phyloP scores from a whole-genome alignment of 306 rosid genomes.

The Cicer chorassanicum region DNA sequence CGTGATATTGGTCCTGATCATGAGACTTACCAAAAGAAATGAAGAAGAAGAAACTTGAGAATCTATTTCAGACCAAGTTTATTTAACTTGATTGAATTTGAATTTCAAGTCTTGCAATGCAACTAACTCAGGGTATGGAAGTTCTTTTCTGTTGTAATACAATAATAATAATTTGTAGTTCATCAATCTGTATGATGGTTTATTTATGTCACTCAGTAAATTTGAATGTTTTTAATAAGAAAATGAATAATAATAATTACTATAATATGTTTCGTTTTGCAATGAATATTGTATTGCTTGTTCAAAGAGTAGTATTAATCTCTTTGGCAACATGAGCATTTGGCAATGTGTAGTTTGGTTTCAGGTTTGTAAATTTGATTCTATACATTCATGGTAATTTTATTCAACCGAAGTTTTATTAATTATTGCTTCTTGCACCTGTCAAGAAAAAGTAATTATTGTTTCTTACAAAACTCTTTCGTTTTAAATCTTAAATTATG shows the following conservation, averaged over 20 bases:
- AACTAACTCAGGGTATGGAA: no score
- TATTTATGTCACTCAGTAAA: no score
- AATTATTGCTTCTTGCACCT: no score
- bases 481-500: no score
- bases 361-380: background rate
- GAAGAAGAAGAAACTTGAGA: slow-evolving; percentile 35
- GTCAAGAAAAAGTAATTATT: no score
- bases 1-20: slow-evolving; percentile 87
- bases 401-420: no score
- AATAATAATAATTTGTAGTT: no score
- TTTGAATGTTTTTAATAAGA: background rate
- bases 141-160: no score
- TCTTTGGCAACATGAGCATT: background rate
- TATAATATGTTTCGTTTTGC: background rate
- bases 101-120: no score
- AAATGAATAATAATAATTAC: background rate
- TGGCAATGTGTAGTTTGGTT: background rate
- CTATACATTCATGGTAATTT: background rate
- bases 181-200: no score
- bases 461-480: no score
- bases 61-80: background rate
- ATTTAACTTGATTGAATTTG: background rate
- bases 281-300: background rate
- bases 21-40: slow-evolving; percentile 67
- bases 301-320: background rate